These are phyloP conservation scores for Fragaria iinumae DNA, from an alignment of 306 rosid species.

Conservation along the genomic window DNA sequence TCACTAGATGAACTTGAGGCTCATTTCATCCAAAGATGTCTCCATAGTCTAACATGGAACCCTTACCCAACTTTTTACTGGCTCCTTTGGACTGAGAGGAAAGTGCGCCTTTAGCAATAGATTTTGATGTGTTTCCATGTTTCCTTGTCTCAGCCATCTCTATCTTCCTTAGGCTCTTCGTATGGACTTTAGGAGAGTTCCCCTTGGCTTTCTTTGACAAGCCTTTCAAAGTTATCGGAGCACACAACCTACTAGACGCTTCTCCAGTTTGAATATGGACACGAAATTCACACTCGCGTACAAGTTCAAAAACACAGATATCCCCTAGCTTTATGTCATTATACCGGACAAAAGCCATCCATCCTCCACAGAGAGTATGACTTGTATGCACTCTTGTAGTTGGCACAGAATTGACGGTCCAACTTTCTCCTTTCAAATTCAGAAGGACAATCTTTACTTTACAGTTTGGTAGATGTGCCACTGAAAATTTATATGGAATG, in stretches of 20 bases:
- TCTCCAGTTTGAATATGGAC: constrained; percentile 63
- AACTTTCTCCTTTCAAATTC: constrained; percentile 76
- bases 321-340: constrained; percentile 79
- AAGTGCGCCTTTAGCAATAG: constrained; percentile 45
- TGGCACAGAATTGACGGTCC: constrained; percentile 95
- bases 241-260: constrained; percentile 35
- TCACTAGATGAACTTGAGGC: background rate
- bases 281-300: constrained; percentile 73
- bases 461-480: constrained; percentile 85
- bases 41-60: background rate
- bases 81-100: constrained; percentile 55
- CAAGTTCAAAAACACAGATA: constrained; percentile 81
- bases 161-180: constrained; percentile 46
- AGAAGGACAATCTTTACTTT: constrained; percentile 84
- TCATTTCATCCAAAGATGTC: background rate
- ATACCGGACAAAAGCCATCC: constrained; percentile 92
- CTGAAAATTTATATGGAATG: constrained; percentile 79
- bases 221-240: constrained; percentile 45
- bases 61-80: constrained; percentile 69
- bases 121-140: constrained; percentile 48
- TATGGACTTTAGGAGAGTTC: constrained; percentile 41
- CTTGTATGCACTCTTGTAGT: constrained; percentile 83
- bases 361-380: constrained; percentile 96
- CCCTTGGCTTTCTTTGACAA: constrained; percentile 47
- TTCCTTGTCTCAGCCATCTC: constrained; percentile 59